Evolutionary conservation across 2,329 filamentous ascomycete species (phyloP), one percentile per base, ranked within the genome.

Genomic region (Aphanoascus verrucosus): DNA sequence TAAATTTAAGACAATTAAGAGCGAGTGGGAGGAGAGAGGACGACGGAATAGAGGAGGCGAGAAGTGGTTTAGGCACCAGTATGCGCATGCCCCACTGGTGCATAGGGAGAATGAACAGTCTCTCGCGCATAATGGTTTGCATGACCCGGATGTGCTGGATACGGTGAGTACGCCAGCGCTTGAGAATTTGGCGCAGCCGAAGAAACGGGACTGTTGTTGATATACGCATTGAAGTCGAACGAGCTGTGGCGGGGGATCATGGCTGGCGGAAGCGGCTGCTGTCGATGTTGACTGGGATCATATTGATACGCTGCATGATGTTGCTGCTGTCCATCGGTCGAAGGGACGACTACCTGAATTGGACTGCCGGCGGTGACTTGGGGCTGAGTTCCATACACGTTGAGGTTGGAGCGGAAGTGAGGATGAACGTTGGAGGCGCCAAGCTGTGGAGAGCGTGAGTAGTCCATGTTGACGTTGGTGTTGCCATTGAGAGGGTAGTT

Each of bases 361-460:
- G 51, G 44, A 8, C 20, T 11, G 4, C 4, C 23, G 7, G 19
- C 38, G 5, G 43, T n/a, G 5, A 35, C 19, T 20, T 48, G 51
- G 28, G 3, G 23, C 23, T 41, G 38, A 28, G 14, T 41, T 14
- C 35, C 51, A 38, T 42, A 53, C 35, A 38, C 31, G 2, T 38
- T 42, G 11, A 38, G 17, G 2, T 38, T 42, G 11, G 63, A 61
- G 28, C 62, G 60, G 43, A 72, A 60, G 46, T 71, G 68, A 15
- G 74, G 69, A n/a, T 74, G 74, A 57, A 76, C 64, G 55, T 63
- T 66, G 14, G 68, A 61, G 46, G 68, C 67, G 61, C 77, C 67
- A 41, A 74, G 77, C 60, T 71, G 73, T 5, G 75, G 74, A 44
- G 75, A 78, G 12, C 67, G 65, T 44, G 72, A 70, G 56, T 70